Conservation (phyloP, 345 rosid species). For the Cardiospermum halicacabum region DNA sequence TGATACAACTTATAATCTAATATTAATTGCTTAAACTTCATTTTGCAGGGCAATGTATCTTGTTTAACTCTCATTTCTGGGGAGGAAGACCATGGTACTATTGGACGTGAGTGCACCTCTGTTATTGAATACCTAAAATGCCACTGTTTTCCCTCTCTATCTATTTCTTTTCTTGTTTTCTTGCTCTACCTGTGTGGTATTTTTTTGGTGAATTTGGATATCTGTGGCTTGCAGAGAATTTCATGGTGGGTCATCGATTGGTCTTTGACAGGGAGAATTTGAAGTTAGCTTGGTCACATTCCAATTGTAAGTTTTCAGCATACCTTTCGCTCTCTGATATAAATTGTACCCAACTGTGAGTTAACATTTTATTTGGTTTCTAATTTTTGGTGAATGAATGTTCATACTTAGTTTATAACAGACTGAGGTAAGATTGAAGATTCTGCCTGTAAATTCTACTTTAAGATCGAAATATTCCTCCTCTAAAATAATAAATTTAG, state of each 20-base stretch:
- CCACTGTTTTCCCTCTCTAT: neutral
- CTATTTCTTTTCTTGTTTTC: neutral
- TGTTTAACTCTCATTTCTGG: conserved; percentile 23
- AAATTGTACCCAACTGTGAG: neutral
- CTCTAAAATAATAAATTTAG: no score
- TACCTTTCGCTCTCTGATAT: neutral
- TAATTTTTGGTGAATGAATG: neutral
- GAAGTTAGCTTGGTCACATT: conserved; percentile 35
- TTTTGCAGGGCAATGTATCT: conserved; percentile 27
- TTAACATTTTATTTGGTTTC: neutral
- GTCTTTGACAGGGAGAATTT: conserved; percentile 36
- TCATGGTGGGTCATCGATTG: conserved; percentile 33
- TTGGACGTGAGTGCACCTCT: conserved; percentile 29
- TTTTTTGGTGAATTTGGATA: neutral
- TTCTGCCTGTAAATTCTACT: neutral
- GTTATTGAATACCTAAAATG: neutral
- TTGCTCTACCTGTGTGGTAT: neutral
- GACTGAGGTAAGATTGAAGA: neutral
- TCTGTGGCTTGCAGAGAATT: conserved; percentile 35
- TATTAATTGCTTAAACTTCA: neutral
- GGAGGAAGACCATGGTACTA: conserved; percentile 21
- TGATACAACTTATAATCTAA: conserved; percentile 1
- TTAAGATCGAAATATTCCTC: neutral
- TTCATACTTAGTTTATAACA: neutral
- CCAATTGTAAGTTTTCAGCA: conserved; percentile 28